phyloP scores from a whole-genome alignment of 164 flowering plant genomes.

The Vitis rupestris region DNA sequence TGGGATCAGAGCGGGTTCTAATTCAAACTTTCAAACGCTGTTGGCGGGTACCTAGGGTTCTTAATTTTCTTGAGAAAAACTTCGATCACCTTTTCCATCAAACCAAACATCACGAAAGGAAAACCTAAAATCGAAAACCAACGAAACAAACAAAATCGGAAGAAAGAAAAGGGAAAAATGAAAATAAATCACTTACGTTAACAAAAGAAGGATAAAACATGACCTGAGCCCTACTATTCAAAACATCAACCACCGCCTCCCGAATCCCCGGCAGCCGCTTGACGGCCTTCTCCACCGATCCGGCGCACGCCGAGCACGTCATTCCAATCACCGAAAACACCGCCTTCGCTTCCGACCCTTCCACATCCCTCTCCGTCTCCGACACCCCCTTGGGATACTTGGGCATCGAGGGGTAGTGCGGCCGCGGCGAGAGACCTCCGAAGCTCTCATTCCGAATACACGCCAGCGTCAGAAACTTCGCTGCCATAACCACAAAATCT shows the following conservation, averaged over 20 bases:
- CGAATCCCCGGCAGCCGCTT: constrained; percentile 79
- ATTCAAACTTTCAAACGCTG: too few relatives aligned
- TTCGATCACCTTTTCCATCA: too few relatives aligned
- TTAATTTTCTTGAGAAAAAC: too few relatives aligned
- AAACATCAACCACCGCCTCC: constrained; percentile 73
- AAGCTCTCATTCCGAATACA: constrained; percentile 45
- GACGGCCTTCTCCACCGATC: constrained; percentile 78
- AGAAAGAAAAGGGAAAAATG: background rate
- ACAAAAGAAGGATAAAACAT: constrained; percentile 61
- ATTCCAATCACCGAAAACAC: constrained; percentile 72
- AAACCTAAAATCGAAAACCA: too few relatives aligned
- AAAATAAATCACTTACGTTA: constrained; percentile 39
- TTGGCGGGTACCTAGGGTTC: too few relatives aligned
- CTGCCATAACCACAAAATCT: constrained; percentile 33
- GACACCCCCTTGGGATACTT: constrained; percentile 55
- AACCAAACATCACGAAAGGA: too few relatives aligned
- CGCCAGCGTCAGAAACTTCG: constrained; percentile 43
- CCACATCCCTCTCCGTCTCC: constrained; percentile 17
- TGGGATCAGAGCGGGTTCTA: too few relatives aligned
- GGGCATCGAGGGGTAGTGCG: constrained; percentile 72
- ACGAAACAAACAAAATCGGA: background rate
- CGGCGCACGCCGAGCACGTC: constrained; percentile 91
- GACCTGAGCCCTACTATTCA: constrained; percentile 69
- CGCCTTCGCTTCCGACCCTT: constrained; percentile 40
- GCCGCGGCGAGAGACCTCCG: constrained; percentile 39